Conservation (phyloP, 2,329 filamentous ascomycete species). For the Diaporthe citri region DNA sequence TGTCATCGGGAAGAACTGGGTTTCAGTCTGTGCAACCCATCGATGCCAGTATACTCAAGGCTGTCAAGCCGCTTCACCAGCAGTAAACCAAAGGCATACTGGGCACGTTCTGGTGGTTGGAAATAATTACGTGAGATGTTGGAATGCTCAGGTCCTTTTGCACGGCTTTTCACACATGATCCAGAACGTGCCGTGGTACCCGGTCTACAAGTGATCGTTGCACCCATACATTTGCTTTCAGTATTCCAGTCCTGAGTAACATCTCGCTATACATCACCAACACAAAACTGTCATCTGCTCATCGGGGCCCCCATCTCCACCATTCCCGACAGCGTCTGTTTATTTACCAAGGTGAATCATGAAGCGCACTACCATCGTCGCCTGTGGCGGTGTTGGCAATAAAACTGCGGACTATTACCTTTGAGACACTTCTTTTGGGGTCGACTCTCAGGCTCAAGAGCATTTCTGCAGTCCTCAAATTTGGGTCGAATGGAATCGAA, state of each 20-base stretch:
- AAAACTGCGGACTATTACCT: background rate
- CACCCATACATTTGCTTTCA: too few relatives aligned
- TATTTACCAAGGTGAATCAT: background rate
- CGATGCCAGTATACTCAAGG: background rate
- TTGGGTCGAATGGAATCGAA: too few relatives aligned
- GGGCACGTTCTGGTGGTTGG: background rate
- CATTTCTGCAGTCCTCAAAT: too few relatives aligned
- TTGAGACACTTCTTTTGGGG: background rate
- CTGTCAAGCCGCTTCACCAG: background rate
- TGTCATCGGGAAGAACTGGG: background rate
- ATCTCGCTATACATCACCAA: background rate
- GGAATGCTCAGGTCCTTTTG: background rate
- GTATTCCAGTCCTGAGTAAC: background rate
- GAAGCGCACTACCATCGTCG: background rate
- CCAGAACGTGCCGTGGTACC: background rate
- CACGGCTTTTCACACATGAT: background rate
- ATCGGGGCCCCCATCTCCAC: background rate
- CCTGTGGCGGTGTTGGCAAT: background rate
- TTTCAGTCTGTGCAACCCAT: background rate
- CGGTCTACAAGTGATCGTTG: background rate
- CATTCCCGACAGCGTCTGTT: background rate
- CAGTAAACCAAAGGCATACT: background rate
- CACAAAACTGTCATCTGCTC: background rate
- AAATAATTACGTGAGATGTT: background rate
- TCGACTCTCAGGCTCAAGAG: too few relatives aligned